phyloP scores from a whole-genome alignment of 2,329 filamentous ascomycete species.

The Talaromyces sp. region DNA sequence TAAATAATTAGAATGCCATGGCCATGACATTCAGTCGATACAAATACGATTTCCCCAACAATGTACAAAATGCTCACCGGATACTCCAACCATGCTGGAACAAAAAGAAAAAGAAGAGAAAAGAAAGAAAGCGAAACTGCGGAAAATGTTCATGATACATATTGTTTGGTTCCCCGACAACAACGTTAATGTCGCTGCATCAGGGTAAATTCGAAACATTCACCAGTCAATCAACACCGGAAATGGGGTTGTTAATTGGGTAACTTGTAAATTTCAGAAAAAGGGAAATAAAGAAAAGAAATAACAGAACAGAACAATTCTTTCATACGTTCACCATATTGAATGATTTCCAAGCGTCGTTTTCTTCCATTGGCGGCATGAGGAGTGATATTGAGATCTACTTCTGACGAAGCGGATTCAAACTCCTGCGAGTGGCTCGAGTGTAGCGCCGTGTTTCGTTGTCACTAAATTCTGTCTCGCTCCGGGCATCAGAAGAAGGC shows the following conservation, averaged over 20 bases:
- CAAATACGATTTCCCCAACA: neutral
- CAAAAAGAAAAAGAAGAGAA: neutral
- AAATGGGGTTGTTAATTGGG: neutral
- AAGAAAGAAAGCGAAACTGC: neutral
- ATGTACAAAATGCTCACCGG: neutral
- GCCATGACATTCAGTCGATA: neutral
- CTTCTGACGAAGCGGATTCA: slow-evolving; percentile 32
- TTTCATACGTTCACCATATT: no score
- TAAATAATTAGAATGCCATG: neutral
- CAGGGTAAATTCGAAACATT: neutral
- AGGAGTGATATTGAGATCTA: slow-evolving; percentile 15
- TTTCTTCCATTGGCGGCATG: neutral
- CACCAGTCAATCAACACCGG: neutral
- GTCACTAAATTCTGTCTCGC: slow-evolving; percentile 36
- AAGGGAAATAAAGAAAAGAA: no score
- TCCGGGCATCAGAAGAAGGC: slow-evolving; percentile 31
- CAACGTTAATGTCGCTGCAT: neutral
- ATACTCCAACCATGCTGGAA: neutral
- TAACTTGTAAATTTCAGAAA: no score
- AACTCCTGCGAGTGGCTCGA: slow-evolving; percentile 29
- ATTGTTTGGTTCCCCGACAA: neutral
- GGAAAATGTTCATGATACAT: neutral
- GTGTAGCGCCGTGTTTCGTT: slow-evolving; percentile 31
- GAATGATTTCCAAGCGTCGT: neutral
- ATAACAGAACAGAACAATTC: no score